phyloP scores from a whole-genome alignment of 2,329 filamentous ascomycete species.

The Aspergillus japonicus region DNA sequence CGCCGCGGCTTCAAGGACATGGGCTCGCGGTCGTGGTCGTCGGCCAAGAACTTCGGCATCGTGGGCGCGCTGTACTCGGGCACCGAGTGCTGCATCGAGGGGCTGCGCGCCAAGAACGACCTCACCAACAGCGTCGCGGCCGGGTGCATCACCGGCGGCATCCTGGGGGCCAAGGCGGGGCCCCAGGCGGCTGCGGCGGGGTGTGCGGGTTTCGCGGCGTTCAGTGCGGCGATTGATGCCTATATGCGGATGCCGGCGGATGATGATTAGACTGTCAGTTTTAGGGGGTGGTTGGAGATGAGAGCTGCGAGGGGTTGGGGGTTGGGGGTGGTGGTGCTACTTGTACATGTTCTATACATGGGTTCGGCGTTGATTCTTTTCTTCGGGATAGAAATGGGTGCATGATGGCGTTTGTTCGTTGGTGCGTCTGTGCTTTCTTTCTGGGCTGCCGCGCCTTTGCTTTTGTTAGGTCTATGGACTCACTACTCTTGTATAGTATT shows the following conservation, averaged over 20 bases:
- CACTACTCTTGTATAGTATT: slow-evolving; percentile 11
- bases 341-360: background rate
- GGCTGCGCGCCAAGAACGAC: slow-evolving; percentile 87
- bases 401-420: slow-evolving; percentile 6
- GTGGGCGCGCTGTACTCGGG: slow-evolving; percentile 89
- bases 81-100: slow-evolving; percentile 95
- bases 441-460: background rate
- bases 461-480: slow-evolving; percentile 7
- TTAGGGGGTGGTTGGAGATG: background rate
- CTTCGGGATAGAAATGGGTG: slow-evolving; percentile 12
- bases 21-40: slow-evolving; percentile 77
- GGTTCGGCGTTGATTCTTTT: background rate
- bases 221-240: slow-evolving; percentile 85
- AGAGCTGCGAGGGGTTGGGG: too few species aligned
- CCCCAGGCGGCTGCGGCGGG: slow-evolving; percentile 85
- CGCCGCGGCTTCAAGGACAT: slow-evolving; percentile 89
- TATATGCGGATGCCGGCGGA: slow-evolving; percentile 75
- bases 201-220: slow-evolving; percentile 90
- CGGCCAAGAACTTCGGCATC: slow-evolving; percentile 91
- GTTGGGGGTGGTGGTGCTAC: background rate
- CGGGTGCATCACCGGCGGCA: slow-evolving; percentile 87
- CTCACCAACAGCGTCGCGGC: slow-evolving; percentile 81
- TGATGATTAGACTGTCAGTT: slow-evolving; percentile 7
- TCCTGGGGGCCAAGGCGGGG: slow-evolving; percentile 80
- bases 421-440: background rate